A percentile compares a stretch with the other conserved stretches of the same genome.
These are phyloP conservation scores for Fusarium brachygibbosum DNA, from an alignment of 2,329 filamentous ascomycete species.

Conservation along the genomic window DNA sequence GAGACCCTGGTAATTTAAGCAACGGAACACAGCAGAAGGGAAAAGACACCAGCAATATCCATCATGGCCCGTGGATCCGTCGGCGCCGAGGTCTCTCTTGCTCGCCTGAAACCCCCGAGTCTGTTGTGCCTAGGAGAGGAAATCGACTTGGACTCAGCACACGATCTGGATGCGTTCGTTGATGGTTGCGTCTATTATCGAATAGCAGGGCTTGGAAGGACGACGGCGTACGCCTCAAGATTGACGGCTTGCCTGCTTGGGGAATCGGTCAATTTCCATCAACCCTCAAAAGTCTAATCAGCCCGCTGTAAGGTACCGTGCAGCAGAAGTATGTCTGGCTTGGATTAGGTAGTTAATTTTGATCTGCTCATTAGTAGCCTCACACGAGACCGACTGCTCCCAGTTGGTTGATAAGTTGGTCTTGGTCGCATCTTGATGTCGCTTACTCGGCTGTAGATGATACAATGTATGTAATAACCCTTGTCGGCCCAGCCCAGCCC, in stretches of 20 bases:
- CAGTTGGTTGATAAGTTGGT: background rate
- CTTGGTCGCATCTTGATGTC: slow-evolving; percentile 4
- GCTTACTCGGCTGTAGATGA: slow-evolving; percentile 20
- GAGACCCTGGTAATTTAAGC: slow-evolving; percentile 6
- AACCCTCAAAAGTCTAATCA: slow-evolving; percentile 10
- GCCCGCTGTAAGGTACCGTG: slow-evolving; percentile 26
- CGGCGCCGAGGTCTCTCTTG: slow-evolving; percentile 33
- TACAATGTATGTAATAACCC: slow-evolving; percentile 25
- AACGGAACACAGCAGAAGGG: slow-evolving; percentile 9
- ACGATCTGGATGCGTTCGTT: slow-evolving; percentile 13
- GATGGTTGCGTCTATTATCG: slow-evolving; percentile 36
- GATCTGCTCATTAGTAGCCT: background rate
- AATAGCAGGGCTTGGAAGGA: slow-evolving; percentile 27
- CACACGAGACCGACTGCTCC: background rate
- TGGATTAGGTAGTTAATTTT: background rate
- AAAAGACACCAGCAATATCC: slow-evolving; percentile 17
- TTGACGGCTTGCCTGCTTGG: slow-evolving; percentile 35
- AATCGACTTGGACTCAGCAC: slow-evolving; percentile 4
- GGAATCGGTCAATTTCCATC: slow-evolving; percentile 20
- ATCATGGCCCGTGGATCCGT: slow-evolving; percentile 29
- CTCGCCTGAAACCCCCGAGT: slow-evolving; percentile 40
- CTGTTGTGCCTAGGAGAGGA: slow-evolving; percentile 25
- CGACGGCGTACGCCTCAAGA: slow-evolving; percentile 28
- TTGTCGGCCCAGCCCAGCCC: slow-evolving; percentile 8
- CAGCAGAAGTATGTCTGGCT: slow-evolving; percentile 1